Evolutionary conservation across 2,329 filamentous ascomycete species (phyloP), one percentile per base, ranked within the genome.

Genomic region (Zymoseptoria crescenta): DNA sequence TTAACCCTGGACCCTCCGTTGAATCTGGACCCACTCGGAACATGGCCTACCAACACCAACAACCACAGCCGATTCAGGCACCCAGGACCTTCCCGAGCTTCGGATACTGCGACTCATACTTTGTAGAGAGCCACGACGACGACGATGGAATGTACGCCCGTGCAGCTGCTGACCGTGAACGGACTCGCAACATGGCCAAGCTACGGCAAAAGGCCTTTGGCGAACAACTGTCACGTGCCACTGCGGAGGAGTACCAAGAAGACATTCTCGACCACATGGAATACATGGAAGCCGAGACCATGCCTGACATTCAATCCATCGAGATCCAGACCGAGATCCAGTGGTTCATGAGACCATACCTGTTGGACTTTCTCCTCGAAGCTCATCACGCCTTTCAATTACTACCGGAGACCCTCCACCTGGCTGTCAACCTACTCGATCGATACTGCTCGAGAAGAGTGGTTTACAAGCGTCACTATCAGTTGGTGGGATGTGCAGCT

Each of bases 281-380:
- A 74, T 83, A 89, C 70, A 96, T 99, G 93, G 94, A 99, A 85
- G 83, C 87, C 70, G 88, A 95, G 76, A 97, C 94, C 28, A 81
- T 97, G 65, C 90, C 94, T 56, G 94, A 99, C 75, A 93, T 96
- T 74, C 93, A 93, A 74, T 91, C 95, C 41, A 99, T 99, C 74
- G 94, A 99, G 75, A 96, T 97, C 76, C 94, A 99, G 77, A 91
- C 92, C 66, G 94, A 99, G 81, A 97, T 99, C 64, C 91, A 97
- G 74, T 99, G 94, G 94, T 97, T 95, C 78, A 99, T 99, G 94
- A 83, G 94, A 69, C 94, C 94, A 0, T 97, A 96, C 75, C 86
- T 99, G 41, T 89, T 99, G 73, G 94, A 99, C 79, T 99, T 99
- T 77, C 84, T 99, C 67, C 88, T 97, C 69, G 94, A 99, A 82